Conservation (phyloP, 306 rosid species). For the Dalbergia cochinchinensis region DNA sequence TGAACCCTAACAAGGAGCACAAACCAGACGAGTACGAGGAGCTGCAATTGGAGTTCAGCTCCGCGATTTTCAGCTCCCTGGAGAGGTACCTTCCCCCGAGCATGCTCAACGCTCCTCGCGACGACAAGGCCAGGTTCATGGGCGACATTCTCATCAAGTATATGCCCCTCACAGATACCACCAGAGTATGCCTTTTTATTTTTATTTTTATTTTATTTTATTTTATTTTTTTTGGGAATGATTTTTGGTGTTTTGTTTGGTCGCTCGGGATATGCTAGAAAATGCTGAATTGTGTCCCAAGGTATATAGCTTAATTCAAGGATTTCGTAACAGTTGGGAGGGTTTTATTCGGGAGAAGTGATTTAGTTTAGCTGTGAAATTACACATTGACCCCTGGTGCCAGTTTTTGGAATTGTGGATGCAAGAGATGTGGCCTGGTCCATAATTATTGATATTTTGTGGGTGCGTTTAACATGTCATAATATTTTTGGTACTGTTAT, state of each 20-base stretch:
- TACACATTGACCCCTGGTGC: background rate
- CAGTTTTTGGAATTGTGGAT: background rate
- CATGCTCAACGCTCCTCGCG: slow-evolving; percentile 53
- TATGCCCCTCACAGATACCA: slow-evolving; percentile 52
- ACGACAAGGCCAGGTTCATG: slow-evolving; percentile 62
- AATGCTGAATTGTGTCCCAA: slow-evolving; percentile 11
- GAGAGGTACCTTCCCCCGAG: slow-evolving; percentile 59
- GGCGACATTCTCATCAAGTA: slow-evolving; percentile 59
- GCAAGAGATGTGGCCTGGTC: background rate
- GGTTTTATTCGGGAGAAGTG: background rate
- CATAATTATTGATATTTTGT: background rate
- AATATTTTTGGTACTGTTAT: background rate
- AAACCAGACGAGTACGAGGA: slow-evolving; percentile 59
- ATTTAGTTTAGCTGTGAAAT: background rate
- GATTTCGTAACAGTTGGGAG: background rate
- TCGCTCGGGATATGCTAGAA: background rate
- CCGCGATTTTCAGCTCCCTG: slow-evolving; percentile 57
- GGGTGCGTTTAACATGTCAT: background rate
- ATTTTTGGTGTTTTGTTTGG: background rate
- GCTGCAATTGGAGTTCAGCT: slow-evolving; percentile 54
- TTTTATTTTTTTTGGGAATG: background rate
- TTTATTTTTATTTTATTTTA: background rate
- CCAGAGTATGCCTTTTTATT: slow-evolving; percentile 50
- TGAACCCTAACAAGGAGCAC: slow-evolving; percentile 65
- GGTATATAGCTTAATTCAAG: background rate